These are phyloP conservation scores for Centella asiatica DNA, from an alignment of 129 eudicot species.

Conservation along the genomic window DNA sequence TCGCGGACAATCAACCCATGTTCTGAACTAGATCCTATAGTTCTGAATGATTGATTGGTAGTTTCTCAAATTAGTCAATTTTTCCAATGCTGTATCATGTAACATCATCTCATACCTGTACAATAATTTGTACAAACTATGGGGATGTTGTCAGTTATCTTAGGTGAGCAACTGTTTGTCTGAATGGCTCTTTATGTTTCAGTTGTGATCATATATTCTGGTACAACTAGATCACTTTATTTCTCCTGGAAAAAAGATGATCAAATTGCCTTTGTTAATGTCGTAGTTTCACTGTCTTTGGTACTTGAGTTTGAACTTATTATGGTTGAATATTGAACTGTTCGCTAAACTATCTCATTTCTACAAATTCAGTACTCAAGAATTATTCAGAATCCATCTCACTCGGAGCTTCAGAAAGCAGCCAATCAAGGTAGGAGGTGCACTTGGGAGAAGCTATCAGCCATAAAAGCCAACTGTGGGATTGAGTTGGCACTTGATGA, in stretches of 20 bases:
- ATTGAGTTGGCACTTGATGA: constrained; percentile 93
- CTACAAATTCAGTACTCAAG: constrained; percentile 52
- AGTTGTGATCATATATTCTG: no score
- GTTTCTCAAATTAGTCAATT: not conserved
- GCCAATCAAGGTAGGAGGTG: constrained; percentile 93
- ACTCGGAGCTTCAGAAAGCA: constrained; percentile 74
- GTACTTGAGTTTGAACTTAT: not conserved
- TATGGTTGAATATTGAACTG: not conserved
- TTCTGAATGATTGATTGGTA: not conserved
- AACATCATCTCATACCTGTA: no score
- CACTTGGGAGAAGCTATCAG: constrained; percentile 96
- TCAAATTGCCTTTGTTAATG: not conserved
- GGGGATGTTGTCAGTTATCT: no score
- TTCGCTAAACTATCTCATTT: not conserved
- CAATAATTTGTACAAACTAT: no score
- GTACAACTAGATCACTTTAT: not conserved
- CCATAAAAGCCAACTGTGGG: constrained; percentile 93
- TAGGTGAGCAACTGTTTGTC: not conserved
- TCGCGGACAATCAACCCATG: not conserved
- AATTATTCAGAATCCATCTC: constrained; percentile 85
- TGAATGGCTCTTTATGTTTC: not conserved
- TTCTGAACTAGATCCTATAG: not conserved
- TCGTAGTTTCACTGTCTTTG: not conserved
- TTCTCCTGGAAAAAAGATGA: not conserved
- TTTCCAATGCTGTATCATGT: not conserved